Evolutionary conservation across 768 basidiomycete genomes (phyloP).

Genomic region (Paxillus ammoniavirescens): DNA sequence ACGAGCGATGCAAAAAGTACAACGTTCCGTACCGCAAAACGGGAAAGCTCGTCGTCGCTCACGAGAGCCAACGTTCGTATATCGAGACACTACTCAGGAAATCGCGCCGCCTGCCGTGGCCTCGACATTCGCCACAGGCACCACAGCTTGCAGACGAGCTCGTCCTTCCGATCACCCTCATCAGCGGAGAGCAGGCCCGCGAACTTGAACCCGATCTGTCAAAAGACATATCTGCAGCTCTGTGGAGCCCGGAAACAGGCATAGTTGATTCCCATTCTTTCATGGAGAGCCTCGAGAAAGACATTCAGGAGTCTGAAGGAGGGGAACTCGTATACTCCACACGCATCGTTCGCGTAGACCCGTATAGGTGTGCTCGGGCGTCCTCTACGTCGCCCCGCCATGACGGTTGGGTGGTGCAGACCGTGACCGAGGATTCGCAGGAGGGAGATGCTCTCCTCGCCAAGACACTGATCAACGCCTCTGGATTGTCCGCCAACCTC

Average conservation of each 20-base stretch:
- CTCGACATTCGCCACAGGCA: conserved; percentile 35
- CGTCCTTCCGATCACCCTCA: conserved; percentile 62
- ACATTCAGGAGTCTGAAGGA: conserved; percentile 67
- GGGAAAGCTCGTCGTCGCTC: conserved; percentile 91
- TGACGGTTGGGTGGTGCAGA: conserved; percentile 88
- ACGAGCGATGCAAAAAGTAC: conserved; percentile 63
- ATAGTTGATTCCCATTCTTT: conserved; percentile 86
- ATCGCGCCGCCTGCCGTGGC: conserved; percentile 53
- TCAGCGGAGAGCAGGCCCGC: conserved; percentile 65
- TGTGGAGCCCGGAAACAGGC: conserved; percentile 86
- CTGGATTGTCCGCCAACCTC: conserved; percentile 71
- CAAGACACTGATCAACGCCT: conserved; percentile 77
- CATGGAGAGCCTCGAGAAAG: conserved; percentile 80
- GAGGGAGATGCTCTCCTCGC: conserved; percentile 67
- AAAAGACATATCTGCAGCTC: conserved; percentile 60
- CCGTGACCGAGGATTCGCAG: conserved; percentile 50
- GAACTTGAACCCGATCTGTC: conserved; percentile 85
- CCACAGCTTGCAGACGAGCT: conserved; percentile 22
- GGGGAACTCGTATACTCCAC: conserved; percentile 78
- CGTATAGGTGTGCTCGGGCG: conserved; percentile 33
- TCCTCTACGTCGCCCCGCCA: conserved; percentile 35
- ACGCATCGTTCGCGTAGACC: conserved; percentile 83
- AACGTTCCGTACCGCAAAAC: conserved; percentile 68
- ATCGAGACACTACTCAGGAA: conserved; percentile 68
- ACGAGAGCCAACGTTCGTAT: conserved; percentile 62